These are phyloP conservation scores for Debaryomyces maramus DNA, from an alignment of 805 yeast species.

Conservation along the genomic window DNA sequence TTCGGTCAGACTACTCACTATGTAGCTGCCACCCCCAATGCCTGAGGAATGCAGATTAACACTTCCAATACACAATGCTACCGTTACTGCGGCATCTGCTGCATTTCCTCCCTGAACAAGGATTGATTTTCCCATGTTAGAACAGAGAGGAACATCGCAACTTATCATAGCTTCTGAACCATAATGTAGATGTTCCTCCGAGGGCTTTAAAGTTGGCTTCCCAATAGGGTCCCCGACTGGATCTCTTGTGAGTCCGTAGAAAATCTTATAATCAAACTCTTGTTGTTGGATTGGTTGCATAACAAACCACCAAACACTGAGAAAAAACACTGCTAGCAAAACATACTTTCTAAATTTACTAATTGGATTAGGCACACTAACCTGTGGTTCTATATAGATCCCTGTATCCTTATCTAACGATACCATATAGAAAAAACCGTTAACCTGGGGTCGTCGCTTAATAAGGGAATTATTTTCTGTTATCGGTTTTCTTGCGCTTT, in stretches of 20 bases:
- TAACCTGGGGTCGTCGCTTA: too few relatives aligned
- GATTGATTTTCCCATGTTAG: constrained; percentile 59
- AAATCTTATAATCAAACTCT: neutral
- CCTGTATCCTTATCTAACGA: too few relatives aligned
- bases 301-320: neutral
- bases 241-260: constrained; percentile 4
- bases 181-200: constrained; percentile 31
- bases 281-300: neutral
- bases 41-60: constrained; percentile 83
- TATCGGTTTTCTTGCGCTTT: too few relatives aligned
- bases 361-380: too few relatives aligned
- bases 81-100: constrained; percentile 90
- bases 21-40: constrained; percentile 90
- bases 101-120: constrained; percentile 69
- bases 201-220: constrained; percentile 46
- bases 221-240: constrained; percentile 22
- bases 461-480: too few relatives aligned
- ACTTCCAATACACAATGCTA: constrained; percentile 85
- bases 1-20: constrained; percentile 33
- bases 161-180: constrained; percentile 64
- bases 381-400: too few relatives aligned
- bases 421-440: too few relatives aligned
- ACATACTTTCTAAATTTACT: neutral
- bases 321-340: neutral
- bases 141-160: constrained; percentile 63